Base-by-base conservation (phyloP, 2,329 filamentous ascomycete species). In the Macrophomina pseudophaseolina region DNA sequence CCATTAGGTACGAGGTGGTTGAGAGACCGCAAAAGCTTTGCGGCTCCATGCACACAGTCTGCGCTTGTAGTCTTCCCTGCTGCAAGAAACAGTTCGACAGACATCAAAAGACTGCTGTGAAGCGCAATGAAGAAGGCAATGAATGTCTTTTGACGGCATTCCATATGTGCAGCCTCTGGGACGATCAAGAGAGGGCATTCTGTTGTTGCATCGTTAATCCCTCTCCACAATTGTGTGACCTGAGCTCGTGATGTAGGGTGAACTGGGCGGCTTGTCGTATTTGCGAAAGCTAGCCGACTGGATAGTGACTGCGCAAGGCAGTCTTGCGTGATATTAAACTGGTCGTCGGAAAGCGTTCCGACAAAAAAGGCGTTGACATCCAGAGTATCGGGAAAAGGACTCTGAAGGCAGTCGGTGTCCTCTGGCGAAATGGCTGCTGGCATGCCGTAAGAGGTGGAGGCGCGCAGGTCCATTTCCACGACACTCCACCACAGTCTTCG, bases 401-500 rank as follows among this genome's bases (percentile, higher is more conserved):
- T 6, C 8, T 28, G 54, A 8, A 51, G 16, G 3, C 74, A 78
- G 59, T 75, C 76, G 62, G 73, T 80, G 12, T 79, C 76, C 1
- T 69, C 69, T 5, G 65, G 35, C 6, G 72, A 70, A 16, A 79
- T 71, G 30, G 71, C 70, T 1, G 76, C 74, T 1, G 59, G 59
- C 69, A 72, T 71, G 1, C 70, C 70, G 9, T 67, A 69, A 30
- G 59, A 60, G 66, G 72, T 67, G 0, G 72, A 72, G 12, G 69
- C 70, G 51, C 72, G 70, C 28, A 82, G 66, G 59, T 80, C 78
- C 35, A 81, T 68, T 66, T 82, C 79, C 12, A 82, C 66, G 6
- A 82, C 76, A 0, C 80, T 81, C 18, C 76, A 74, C 81, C 81
- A 82, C 3, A 82, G 64, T n/a, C 80, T 74, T n/a, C 80, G 76